Evolutionary conservation across 805 yeast genomes (phyloP).

Genomic region (Saturnispora ahearnii): DNA sequence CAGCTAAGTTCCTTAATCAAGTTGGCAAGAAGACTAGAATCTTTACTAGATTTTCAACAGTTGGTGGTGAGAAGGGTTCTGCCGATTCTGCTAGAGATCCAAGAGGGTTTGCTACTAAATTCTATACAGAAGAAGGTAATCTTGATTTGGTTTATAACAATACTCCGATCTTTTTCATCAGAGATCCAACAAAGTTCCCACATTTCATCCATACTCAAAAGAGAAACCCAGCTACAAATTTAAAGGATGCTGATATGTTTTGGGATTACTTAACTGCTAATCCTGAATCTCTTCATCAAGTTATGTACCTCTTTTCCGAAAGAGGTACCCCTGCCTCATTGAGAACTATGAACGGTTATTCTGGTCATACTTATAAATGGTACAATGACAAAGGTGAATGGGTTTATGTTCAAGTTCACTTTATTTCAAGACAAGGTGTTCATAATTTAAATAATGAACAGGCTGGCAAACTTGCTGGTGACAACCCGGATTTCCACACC

Average conservation of each 20-base stretch:
- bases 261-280: conserved; percentile 76
- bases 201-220: conserved; percentile 85
- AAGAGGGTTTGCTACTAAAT: conserved; percentile 73
- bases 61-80: conserved; percentile 77
- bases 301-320: conserved; percentile 63
- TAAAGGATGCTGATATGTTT: conserved; percentile 72
- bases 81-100: conserved; percentile 84
- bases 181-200: conserved; percentile 83
- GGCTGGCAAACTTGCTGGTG: conserved; percentile 58
- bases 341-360: conserved; percentile 77
- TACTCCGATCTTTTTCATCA: conserved; percentile 75
- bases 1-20: conserved; percentile 58
- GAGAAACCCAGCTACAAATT: conserved; percentile 73
- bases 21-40: conserved; percentile 76
- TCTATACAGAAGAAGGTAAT: conserved; percentile 78
- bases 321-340: conserved; percentile 73
- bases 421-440: conserved; percentile 50
- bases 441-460: conserved; percentile 50
- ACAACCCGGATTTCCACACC: conserved; percentile 76
- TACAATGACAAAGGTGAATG: conserved; percentile 65
- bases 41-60: conserved; percentile 74
- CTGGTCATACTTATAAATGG: conserved; percentile 83
- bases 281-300: conserved; percentile 70
- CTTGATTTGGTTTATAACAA: conserved; percentile 80
- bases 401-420: conserved; percentile 72